Conservation (phyloP, 2,329 filamentous ascomycete species). For the Aspergillus sp. region DNA sequence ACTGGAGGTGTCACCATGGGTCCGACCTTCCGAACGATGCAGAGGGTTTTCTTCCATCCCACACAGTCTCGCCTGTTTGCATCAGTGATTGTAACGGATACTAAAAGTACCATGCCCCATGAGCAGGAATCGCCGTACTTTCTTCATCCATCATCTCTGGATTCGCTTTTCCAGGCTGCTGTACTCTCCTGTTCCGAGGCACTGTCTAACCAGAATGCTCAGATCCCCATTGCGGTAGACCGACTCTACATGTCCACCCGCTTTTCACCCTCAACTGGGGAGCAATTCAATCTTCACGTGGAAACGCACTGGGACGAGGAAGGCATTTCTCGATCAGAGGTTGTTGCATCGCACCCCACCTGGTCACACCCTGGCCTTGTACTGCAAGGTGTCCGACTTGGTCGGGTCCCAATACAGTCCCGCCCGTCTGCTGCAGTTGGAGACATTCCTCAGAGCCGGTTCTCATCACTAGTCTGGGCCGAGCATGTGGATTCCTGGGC, state of each 20-base stretch:
- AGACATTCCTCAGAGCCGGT: neutral
- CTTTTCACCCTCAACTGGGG: conserved; percentile 18
- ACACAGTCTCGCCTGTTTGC: conserved; percentile 15
- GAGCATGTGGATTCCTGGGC: conserved; percentile 3
- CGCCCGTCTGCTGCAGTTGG: no score
- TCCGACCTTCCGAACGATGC: conserved; percentile 20
- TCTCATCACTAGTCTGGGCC: neutral
- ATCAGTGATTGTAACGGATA: conserved; percentile 19
- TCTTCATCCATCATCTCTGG: conserved; percentile 25
- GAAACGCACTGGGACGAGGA: neutral
- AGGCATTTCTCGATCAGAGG: conserved; percentile 11
- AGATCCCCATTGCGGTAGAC: conserved; percentile 24
- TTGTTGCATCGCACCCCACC: conserved; percentile 20
- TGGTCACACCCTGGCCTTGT: conserved; percentile 21
- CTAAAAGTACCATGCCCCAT: conserved; percentile 17
- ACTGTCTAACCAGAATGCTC: conserved; percentile 18
- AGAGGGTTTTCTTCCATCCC: no score
- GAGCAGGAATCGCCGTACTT: conserved; percentile 19
- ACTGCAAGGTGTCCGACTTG: conserved; percentile 23
- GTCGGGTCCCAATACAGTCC: conserved; percentile 14
- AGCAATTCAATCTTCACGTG: conserved; percentile 18
- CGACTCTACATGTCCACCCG: conserved; percentile 21
- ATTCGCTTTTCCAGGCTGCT: conserved; percentile 25
- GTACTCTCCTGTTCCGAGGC: conserved; percentile 22
- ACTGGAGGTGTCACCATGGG: conserved; percentile 23